Percentiles rank a stretch among this genome's conserved stretches.
phyloP scores from a whole-genome alignment of 208 protist species.

The Histomonas meleagridis region DNA sequence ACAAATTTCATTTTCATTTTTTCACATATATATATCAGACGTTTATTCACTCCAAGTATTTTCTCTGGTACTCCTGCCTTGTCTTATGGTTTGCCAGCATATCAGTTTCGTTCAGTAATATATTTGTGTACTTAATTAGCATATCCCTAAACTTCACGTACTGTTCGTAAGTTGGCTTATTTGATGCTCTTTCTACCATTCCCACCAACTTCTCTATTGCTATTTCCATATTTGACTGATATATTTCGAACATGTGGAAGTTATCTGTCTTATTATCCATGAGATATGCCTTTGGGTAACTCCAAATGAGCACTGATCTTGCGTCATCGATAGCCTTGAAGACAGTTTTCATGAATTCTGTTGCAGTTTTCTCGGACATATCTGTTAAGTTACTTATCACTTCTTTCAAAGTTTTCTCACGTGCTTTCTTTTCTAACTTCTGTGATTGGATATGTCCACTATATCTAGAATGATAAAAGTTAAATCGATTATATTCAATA shows the following conservation, averaged over 20 bases:
- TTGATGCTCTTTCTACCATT: not conserved
- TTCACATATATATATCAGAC: too few relatives aligned
- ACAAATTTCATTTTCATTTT: too few relatives aligned
- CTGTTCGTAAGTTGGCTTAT: not conserved
- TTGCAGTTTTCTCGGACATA: not conserved
- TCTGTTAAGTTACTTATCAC: not conserved
- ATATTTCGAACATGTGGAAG: not conserved
- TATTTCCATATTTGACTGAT: not conserved
- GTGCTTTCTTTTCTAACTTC: not conserved
- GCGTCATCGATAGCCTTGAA: not conserved
- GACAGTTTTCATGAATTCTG: not conserved
- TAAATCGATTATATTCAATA: not conserved
- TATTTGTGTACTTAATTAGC: too few relatives aligned
- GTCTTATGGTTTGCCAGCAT: too few relatives aligned
- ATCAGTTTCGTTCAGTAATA: too few relatives aligned
- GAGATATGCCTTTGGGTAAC: not conserved
- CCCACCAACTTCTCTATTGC: not conserved
- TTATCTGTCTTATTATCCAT: not conserved
- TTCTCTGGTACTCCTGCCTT: too few relatives aligned
- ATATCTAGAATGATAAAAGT: not conserved
- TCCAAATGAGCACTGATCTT: not conserved
- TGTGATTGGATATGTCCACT: not conserved
- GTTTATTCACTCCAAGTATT: too few relatives aligned
- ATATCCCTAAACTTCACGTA: too few relatives aligned
- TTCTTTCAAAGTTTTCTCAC: not conserved